Conservation (phyloP, 2,329 filamentous ascomycete species). For the Diaporthe aspalathi region DNA sequence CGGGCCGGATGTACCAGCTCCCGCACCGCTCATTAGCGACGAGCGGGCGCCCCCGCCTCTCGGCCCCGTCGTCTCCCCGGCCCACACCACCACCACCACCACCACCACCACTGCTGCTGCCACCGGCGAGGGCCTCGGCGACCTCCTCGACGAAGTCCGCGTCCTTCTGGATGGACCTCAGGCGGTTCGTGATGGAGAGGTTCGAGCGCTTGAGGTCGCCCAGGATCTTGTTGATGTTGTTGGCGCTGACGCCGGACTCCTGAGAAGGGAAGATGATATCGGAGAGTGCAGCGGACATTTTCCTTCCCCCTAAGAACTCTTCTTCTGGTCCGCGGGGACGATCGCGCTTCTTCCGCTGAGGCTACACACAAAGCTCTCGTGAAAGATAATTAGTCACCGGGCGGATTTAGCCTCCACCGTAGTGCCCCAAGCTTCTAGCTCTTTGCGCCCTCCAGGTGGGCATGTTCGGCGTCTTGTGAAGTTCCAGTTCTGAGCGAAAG, state of each 20-base stretch:
- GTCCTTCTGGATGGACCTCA: constrained; percentile 82
- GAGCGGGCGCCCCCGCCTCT: constrained; percentile 66
- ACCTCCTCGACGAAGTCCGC: too few relatives aligned
- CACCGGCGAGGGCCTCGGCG: too few relatives aligned
- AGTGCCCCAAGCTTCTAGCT: neutral
- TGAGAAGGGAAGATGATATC: constrained; percentile 62
- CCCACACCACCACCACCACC: constrained; percentile 36
- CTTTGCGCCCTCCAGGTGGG: neutral
- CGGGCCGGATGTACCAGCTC: constrained; percentile 87
- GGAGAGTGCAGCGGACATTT: constrained; percentile 48
- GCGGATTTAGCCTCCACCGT: neutral
- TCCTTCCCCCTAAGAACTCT: too few relatives aligned
- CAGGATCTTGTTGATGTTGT: constrained; percentile 77
- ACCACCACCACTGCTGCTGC: too few relatives aligned
- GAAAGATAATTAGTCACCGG: neutral
- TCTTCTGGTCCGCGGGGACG: neutral
- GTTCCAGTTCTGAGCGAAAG: neutral
- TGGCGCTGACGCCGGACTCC: constrained; percentile 57
- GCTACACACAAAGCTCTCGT: too few relatives aligned
- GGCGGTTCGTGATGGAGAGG: constrained; percentile 82
- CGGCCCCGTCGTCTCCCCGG: neutral
- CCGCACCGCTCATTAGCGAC: constrained; percentile 96
- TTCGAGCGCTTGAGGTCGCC: constrained; percentile 80
- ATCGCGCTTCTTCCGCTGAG: neutral
- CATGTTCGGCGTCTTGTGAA: neutral